A percentile compares a stretch with the other conserved stretches of the same genome.
These are phyloP conservation scores for Candida loeiensis DNA, from an alignment of 805 yeast genomes.

Conservation along the genomic window DNA sequence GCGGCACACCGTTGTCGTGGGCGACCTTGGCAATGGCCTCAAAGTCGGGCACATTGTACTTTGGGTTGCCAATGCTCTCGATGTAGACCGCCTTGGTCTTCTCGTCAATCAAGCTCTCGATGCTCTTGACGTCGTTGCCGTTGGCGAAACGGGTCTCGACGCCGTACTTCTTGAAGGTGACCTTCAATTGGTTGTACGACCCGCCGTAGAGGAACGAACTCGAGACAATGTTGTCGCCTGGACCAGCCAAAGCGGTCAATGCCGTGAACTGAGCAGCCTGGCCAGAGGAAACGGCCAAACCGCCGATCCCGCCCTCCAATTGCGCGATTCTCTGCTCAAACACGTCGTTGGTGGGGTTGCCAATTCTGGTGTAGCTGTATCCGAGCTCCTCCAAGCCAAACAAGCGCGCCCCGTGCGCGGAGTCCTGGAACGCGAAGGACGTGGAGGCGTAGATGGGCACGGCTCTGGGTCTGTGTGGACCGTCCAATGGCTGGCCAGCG, in stretches of 20 bases:
- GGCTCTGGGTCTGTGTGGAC: conserved; percentile 72
- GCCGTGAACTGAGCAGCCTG: conserved; percentile 94
- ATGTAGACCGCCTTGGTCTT: conserved; percentile 87
- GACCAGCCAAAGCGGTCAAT: conserved; percentile 74
- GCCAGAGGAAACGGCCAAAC: conserved; percentile 89
- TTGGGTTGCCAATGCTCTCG: conserved; percentile 92
- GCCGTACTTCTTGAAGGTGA: conserved; percentile 84
- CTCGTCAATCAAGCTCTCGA: conserved; percentile 70
- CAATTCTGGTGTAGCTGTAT: conserved; percentile 81
- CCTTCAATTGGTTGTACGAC: conserved; percentile 92
- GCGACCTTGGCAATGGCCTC: conserved; percentile 71
- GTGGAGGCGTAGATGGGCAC: conserved; percentile 92
- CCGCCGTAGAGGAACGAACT: conserved; percentile 92
- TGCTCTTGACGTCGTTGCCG: conserved; percentile 75
- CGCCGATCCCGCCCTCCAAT: conserved; percentile 88
- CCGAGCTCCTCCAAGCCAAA: conserved; percentile 85
- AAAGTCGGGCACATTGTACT: conserved; percentile 88
- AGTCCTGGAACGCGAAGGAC: conserved; percentile 82
- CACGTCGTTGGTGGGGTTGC: conserved; percentile 90
- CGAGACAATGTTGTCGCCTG: conserved; percentile 87
- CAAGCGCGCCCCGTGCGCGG: conserved; percentile 88
- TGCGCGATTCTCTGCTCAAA: conserved; percentile 92
- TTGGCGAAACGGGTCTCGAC: conserved; percentile 80
- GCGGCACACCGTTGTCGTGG: conserved; percentile 82
- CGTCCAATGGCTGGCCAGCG: conserved; percentile 82